Percentiles rank a stretch among this genome's conserved stretches.
Conservation (phyloP, 441 rosid genomes). For the Heliophila coronopifolia region DNA sequence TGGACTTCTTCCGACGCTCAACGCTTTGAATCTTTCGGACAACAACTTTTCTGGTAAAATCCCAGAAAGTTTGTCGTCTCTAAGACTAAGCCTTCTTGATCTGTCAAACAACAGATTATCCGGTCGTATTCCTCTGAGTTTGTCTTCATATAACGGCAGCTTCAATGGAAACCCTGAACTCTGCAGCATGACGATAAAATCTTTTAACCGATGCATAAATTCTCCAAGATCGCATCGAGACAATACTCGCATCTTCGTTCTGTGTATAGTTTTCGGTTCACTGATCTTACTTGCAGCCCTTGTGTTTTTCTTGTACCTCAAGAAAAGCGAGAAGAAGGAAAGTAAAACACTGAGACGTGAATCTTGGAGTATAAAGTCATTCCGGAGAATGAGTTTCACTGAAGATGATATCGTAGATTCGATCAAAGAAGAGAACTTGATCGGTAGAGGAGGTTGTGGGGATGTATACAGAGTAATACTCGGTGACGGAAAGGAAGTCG, state of each 20-base stretch:
- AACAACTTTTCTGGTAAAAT: conserved; percentile 64
- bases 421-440: conserved; percentile 71
- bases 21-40: conserved; percentile 65
- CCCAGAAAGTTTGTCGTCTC: conserved; percentile 57
- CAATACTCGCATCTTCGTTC: conserved; percentile 39
- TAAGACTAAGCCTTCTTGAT: conserved; percentile 76
- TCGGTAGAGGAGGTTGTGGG: conserved; percentile 92
- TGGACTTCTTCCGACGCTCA: conserved; percentile 61
- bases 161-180: conserved; percentile 66
- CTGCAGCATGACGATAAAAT: conserved; percentile 55
- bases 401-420: conserved; percentile 88
- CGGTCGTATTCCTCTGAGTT: conserved; percentile 62
- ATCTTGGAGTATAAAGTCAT: conserved; percentile 79
- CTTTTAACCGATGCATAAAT: conserved; percentile 47
- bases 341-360: conserved; percentile 53
- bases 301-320: conserved; percentile 43
- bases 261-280: conserved; percentile 48
- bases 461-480: conserved; percentile 66
- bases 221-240: conserved; percentile 40
- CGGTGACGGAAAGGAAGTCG: conserved; percentile 63
- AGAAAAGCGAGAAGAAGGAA: conserved; percentile 44
- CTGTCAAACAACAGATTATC: conserved; percentile 55
- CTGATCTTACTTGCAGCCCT: conserved; percentile 44
- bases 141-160: conserved; percentile 76
- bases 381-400: conserved; percentile 56